Percentiles rank a stretch among this genome's conserved stretches.
phyloP scores from a whole-genome alignment of 306 rosid genomes.

The Gastrolobium villosum region DNA sequence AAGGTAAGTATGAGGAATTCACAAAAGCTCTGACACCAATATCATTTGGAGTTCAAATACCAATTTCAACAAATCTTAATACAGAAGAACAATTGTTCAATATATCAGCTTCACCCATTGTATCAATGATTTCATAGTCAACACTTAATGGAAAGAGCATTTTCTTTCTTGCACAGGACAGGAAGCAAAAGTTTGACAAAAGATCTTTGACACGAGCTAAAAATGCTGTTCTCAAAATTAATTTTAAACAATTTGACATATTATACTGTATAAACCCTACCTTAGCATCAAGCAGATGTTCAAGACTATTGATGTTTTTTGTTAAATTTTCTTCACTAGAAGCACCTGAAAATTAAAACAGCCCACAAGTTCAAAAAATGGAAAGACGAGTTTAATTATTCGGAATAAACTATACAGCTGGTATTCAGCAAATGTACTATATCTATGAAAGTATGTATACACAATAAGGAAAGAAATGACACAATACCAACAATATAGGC shows the following conservation, averaged over 20 bases:
- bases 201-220: slow-evolving; percentile 35
- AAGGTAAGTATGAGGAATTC: slow-evolving; percentile 23
- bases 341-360: slow-evolving; percentile 72
- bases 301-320: slow-evolving; percentile 95
- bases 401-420: slow-evolving; percentile 30
- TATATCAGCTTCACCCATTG: slow-evolving; percentile 14
- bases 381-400: slow-evolving; percentile 24
- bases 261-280: slow-evolving; percentile 56
- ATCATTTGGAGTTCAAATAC: slow-evolving; percentile 27
- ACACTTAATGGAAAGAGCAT: slow-evolving; percentile 4
- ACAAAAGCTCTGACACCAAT: slow-evolving; percentile 9
- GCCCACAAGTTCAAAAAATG: slow-evolving; percentile 30
- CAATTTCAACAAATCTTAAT: slow-evolving; percentile 28
- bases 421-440: slow-evolving; percentile 18
- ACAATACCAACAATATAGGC: slow-evolving; percentile 10
- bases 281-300: slow-evolving; percentile 84
- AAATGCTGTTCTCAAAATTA: slow-evolving; percentile 11
- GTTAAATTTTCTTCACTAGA: slow-evolving; percentile 66
- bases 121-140: slow-evolving; percentile 11
- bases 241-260: slow-evolving; percentile 26
- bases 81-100: slow-evolving; percentile 15
- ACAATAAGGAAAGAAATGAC: slow-evolving; percentile 26
- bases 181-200: slow-evolving; percentile 18
- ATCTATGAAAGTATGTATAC: slow-evolving; percentile 13
- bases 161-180: slow-evolving; percentile 30